Evolutionary conservation across 164 flowering plant species (phyloP).

Genomic region (Saururus chinensis): DNA sequence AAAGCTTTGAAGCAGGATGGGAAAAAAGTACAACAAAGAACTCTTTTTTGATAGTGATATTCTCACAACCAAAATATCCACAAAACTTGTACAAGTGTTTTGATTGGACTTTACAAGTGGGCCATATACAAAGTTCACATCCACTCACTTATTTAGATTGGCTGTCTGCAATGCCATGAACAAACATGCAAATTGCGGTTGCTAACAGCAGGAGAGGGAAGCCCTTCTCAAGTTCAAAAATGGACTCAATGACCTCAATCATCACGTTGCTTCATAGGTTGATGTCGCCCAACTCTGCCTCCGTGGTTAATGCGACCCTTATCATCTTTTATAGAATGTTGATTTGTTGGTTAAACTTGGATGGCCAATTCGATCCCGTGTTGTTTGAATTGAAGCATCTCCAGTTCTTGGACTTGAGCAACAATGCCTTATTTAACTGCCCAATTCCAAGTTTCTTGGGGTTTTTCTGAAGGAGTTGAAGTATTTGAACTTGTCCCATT

Average conservation of each 20-base stretch:
- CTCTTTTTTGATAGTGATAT: no score
- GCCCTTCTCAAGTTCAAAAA: background rate
- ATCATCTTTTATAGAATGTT: no score
- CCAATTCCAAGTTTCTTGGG: constrained; percentile 7
- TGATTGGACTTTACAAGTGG: no score
- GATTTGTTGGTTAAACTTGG: background rate
- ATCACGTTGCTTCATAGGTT: background rate
- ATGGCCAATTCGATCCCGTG: constrained; percentile 6
- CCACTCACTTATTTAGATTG: no score
- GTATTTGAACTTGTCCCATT: constrained; percentile 2
- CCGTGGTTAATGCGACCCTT: no score
- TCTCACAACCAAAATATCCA: no score
- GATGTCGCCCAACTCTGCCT: no score
- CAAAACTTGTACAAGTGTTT: no score
- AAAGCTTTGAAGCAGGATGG: no score
- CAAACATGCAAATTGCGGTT: background rate
- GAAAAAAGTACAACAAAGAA: no score
- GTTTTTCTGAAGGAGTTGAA: constrained; percentile 4
- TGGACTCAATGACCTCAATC: background rate
- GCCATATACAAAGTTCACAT: no score
- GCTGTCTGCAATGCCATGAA: no score
- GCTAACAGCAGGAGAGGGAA: background rate
- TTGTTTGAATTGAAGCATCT: constrained; percentile 6
- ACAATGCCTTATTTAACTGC: background rate
- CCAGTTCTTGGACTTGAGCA: constrained; percentile 5